Percentiles rank a stretch among this genome's conserved stretches.
Conservation (phyloP, 495 filamentous ascomycete genomes). For the Penicillium tannophilum region DNA sequence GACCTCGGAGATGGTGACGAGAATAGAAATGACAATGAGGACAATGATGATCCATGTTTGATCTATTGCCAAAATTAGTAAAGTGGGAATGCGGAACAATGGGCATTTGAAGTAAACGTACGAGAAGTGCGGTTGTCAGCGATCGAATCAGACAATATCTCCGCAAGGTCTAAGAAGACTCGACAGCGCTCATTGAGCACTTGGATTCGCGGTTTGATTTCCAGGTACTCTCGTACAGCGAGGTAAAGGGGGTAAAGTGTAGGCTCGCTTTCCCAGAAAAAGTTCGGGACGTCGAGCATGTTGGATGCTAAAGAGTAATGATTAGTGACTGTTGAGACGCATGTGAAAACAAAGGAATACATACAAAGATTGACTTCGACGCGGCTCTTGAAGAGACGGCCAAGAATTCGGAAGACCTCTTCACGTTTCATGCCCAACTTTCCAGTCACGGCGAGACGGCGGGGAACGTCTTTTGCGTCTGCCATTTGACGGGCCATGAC, state of each 20-base stretch:
- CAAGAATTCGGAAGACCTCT: conserved; percentile 90
- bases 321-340: conserved; percentile 6
- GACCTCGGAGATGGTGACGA: conserved; percentile 89
- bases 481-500: conserved; percentile 93
- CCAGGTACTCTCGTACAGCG: conserved; percentile 94
- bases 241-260: conserved; percentile 92
- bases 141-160: conserved; percentile 90
- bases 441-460: conserved; percentile 83
- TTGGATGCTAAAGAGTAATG: conserved; percentile 71
- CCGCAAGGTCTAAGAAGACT: conserved; percentile 94
- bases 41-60: conserved; percentile 99
- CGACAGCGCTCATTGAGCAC: conserved; percentile 95
- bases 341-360: conserved; percentile 17
- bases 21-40: conserved; percentile 85
- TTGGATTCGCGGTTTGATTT: conserved; percentile 92
- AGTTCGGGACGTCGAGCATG: conserved; percentile 95
- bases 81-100: background rate
- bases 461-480: conserved; percentile 88
- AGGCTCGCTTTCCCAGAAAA: conserved; percentile 98
- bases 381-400: conserved; percentile 85
- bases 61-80: conserved; percentile 30
- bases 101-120: conserved; percentile 22
- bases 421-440: conserved; percentile 88
- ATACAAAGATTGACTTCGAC: conserved; percentile 98
- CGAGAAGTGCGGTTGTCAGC: conserved; percentile 91